Percentiles rank a stretch among this genome's conserved stretches.
phyloP scores from a whole-genome alignment of 176 grass and related monocot species.

The Lolium perenne region DNA sequence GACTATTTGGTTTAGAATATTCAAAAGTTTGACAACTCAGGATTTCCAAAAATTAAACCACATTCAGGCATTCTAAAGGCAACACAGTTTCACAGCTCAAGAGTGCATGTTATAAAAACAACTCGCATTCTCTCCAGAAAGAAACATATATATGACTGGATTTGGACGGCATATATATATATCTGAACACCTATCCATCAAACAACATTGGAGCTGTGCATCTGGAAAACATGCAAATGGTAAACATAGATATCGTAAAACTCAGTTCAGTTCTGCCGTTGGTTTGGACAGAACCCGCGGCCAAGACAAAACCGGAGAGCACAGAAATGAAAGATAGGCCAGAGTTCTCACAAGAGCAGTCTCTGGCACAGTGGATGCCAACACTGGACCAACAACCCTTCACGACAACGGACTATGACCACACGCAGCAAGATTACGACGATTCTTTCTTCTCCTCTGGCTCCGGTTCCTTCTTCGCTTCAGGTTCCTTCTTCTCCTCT shows the following conservation, averaged over 20 bases:
- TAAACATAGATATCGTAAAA: conserved; percentile 37
- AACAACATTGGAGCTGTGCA: neutral
- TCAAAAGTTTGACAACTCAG: too few species aligned
- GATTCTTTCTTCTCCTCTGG: conserved; percentile 54
- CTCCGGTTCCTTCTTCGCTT: conserved; percentile 50
- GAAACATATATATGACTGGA: neutral
- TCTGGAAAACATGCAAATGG: neutral
- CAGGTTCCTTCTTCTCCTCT: conserved; percentile 52
- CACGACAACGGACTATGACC: conserved; percentile 32
- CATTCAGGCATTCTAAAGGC: too few species aligned
- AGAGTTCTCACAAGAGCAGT: conserved; percentile 37
- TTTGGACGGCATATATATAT: neutral
- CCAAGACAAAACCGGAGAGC: conserved; percentile 43
- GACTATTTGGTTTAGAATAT: too few species aligned
- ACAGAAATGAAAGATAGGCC: conserved; percentile 33
- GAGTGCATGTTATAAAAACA: too few species aligned
- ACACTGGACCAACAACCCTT: conserved; percentile 44
- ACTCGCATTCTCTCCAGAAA: too few species aligned
- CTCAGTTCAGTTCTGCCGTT: conserved; percentile 41
- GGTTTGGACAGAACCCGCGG: conserved; percentile 31
- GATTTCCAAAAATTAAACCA: too few species aligned
- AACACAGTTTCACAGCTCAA: too few species aligned
- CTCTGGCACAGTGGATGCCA: conserved; percentile 35
- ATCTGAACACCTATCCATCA: neutral
- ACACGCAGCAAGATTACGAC: conserved; percentile 34